Evolutionary conservation across 345 rosid genomes (phyloP).

Genomic region (Gynandropsis gynandra): DNA sequence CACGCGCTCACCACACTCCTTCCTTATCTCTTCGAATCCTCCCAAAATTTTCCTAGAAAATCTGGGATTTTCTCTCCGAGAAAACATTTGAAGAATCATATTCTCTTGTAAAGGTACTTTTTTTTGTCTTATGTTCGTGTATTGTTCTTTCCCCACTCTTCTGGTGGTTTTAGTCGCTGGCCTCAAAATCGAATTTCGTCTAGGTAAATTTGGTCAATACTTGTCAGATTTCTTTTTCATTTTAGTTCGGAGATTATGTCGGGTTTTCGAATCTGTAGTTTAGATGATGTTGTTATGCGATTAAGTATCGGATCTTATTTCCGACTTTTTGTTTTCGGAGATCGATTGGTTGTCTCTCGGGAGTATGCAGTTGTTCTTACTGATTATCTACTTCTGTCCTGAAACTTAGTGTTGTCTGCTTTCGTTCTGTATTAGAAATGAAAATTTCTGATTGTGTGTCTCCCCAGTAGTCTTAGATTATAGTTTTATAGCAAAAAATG

Average conservation of each 20-base stretch:
- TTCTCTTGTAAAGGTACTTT: too few species aligned
- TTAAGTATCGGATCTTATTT: too few species aligned
- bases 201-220: background rate
- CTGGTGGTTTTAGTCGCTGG: background rate
- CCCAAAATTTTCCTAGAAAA: background rate
- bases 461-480: background rate
- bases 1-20: conserved; percentile 33
- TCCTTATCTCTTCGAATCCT: background rate
- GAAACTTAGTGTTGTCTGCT: too few species aligned
- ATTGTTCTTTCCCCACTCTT: too few species aligned
- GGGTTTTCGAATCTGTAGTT: too few species aligned
- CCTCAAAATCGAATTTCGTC: background rate
- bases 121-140: background rate
- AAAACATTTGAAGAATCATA: background rate
- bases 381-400: too few species aligned
- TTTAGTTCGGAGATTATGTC: too few species aligned
- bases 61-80: background rate
- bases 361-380: too few species aligned
- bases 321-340: too few species aligned
- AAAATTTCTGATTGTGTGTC: background rate
- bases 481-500: background rate
- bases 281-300: too few species aligned
- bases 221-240: background rate
- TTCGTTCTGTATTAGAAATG: too few species aligned
- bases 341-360: too few species aligned